Percentiles rank a stretch among this genome's conserved stretches.
These are phyloP conservation scores for Agrocybe praecox DNA, from an alignment of 768 basidiomycete species.

Conservation along the genomic window DNA sequence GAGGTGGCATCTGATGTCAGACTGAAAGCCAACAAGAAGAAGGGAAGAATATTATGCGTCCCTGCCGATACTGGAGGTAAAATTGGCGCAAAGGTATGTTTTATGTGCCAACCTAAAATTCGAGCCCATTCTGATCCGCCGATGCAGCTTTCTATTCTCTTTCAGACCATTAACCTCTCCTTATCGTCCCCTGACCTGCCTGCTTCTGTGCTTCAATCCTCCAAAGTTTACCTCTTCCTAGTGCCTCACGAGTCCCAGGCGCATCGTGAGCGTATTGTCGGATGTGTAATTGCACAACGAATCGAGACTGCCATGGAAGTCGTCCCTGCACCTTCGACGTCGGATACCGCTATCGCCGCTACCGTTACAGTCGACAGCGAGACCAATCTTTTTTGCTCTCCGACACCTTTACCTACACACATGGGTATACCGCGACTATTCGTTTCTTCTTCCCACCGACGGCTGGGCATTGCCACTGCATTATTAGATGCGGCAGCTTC, in stretches of 20 bases:
- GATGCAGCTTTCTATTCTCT: conserved; percentile 58
- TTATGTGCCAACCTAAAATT: neutral
- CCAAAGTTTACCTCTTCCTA: conserved; percentile 82
- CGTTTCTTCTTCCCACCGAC: conserved; percentile 71
- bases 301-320: conserved; percentile 83
- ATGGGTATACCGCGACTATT: conserved; percentile 85
- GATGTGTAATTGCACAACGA: conserved; percentile 80
- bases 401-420: conserved; percentile 70
- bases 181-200: conserved; percentile 75
- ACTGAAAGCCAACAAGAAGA: conserved; percentile 53
- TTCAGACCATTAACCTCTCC: conserved; percentile 74
- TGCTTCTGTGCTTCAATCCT: conserved; percentile 54
- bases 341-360: conserved; percentile 19
- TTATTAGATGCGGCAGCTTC: conserved; percentile 69
- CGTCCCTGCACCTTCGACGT: conserved; percentile 30
- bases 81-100: conserved; percentile 72
- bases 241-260: conserved; percentile 37
- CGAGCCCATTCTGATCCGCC: conserved; percentile 4
- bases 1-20: conserved; percentile 58
- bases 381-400: conserved; percentile 71
- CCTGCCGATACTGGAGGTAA: conserved; percentile 65
- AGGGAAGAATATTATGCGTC: conserved; percentile 74
- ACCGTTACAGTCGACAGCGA: conserved; percentile 61
- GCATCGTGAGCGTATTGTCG: conserved; percentile 73
- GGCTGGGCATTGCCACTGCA: conserved; percentile 71